phyloP scores from a whole-genome alignment of 2,329 filamentous ascomycete species.

The Scedosporium minutisporum region DNA sequence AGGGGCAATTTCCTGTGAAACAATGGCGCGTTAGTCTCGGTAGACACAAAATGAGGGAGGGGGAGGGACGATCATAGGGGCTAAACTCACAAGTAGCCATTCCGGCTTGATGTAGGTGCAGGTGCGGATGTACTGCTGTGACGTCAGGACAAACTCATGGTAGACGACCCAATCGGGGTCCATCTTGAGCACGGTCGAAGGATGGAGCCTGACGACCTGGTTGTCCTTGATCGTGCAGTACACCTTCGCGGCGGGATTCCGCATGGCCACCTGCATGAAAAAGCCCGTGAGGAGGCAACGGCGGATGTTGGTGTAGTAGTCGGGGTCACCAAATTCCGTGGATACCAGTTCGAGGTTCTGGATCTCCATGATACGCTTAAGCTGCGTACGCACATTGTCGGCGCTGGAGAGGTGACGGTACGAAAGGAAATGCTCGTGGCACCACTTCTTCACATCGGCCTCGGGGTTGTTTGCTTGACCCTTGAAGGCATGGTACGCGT shows the following conservation, averaged over 20 bases:
- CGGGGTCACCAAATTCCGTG: conserved; percentile 86
- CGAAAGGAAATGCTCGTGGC: conserved; percentile 91
- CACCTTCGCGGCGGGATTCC: conserved; percentile 75
- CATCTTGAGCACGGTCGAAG: conserved; percentile 77
- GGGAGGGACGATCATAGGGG: background rate
- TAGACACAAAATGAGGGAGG: background rate
- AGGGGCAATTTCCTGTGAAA: conserved; percentile 73
- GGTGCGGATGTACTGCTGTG: conserved; percentile 94
- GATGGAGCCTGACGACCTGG: conserved; percentile 86
- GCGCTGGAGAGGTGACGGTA: conserved; percentile 81
- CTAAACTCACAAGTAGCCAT: conserved; percentile 69
- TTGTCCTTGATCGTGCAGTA: conserved; percentile 97
- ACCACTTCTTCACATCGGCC: conserved; percentile 78
- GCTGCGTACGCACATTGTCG: conserved; percentile 84
- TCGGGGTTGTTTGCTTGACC: conserved; percentile 46
- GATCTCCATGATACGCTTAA: conserved; percentile 95
- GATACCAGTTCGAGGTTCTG: conserved; percentile 77
- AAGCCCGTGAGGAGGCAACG: conserved; percentile 87
- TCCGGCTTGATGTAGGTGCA: conserved; percentile 87
- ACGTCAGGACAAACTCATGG: conserved; percentile 96
- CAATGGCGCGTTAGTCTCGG: conserved; percentile 1
- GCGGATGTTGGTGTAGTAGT: conserved; percentile 96
- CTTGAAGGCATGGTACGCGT: conserved; percentile 98
- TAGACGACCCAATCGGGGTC: conserved; percentile 97
- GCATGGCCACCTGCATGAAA: conserved; percentile 99